Evolutionary conservation across 2,329 filamentous ascomycete genomes (phyloP).

Genomic region (Aphanocladium album): DNA sequence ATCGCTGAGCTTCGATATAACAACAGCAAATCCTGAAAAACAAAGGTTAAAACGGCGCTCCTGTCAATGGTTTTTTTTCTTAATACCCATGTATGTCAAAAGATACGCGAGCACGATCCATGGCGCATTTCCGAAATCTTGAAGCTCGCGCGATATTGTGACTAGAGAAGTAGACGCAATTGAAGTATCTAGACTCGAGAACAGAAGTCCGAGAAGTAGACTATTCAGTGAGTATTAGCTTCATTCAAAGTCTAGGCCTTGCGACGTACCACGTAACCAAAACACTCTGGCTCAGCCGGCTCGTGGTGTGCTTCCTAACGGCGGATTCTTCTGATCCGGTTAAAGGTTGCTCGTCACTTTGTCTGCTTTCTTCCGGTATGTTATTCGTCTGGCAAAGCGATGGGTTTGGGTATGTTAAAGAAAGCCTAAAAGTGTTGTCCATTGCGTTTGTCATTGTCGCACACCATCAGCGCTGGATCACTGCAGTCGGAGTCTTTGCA

Average conservation of each 20-base stretch:
- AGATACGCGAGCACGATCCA: constrained; percentile 55
- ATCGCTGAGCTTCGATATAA: constrained; percentile 55
- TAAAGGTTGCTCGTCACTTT: constrained; percentile 4
- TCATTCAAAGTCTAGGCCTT: not conserved
- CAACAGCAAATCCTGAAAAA: constrained; percentile 50
- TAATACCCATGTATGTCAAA: constrained; percentile 50
- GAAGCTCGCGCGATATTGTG: constrained; percentile 49
- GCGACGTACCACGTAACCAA: constrained; percentile 17
- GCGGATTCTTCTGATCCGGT: not conserved
- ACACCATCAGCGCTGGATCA: too few relatives aligned
- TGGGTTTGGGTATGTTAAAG: constrained; percentile 30
- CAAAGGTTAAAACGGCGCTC: not conserved
- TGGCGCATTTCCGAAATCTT: constrained; percentile 46
- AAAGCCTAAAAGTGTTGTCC: constrained; percentile 17
- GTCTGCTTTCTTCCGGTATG: not conserved
- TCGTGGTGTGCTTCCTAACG: not conserved
- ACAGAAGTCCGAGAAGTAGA: constrained; percentile 48
- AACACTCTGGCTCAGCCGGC: constrained; percentile 2
- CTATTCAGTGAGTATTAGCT: constrained; percentile 27
- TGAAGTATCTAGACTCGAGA: constrained; percentile 53
- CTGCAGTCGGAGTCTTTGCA: not conserved
- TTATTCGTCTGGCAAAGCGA: constrained; percentile 19
- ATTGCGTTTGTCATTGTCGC: constrained; percentile 3
- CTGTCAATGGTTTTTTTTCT: not conserved
- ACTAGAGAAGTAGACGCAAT: constrained; percentile 55